These are phyloP conservation scores for Mimosa pudica DNA, from an alignment of 306 rosid species.

Conservation along the genomic window DNA sequence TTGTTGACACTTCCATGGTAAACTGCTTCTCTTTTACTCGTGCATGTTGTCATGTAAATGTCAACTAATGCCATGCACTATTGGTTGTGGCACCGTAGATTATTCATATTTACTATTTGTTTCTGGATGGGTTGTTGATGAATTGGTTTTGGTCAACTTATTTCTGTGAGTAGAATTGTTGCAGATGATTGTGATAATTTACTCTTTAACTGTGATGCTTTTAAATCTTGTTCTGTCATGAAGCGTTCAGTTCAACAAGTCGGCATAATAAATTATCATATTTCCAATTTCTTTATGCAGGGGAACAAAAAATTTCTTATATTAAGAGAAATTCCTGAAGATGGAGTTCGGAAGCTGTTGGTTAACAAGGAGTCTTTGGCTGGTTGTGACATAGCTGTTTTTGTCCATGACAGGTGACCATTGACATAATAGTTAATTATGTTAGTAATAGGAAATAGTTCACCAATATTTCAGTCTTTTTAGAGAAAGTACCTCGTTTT, in stretches of 20 bases:
- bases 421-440: constrained; percentile 12
- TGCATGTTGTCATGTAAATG: background rate
- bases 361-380: constrained; percentile 89
- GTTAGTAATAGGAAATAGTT: background rate
- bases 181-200: background rate
- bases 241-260: too few species aligned
- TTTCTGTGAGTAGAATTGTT: background rate
- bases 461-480: constrained; percentile 3
- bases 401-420: constrained; percentile 85
- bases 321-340: constrained; percentile 88
- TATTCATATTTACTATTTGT: background rate
- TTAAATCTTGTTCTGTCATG: background rate
- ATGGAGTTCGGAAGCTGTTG: constrained; percentile 63
- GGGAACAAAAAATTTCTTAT: constrained; percentile 73
- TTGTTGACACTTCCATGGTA: constrained; percentile 50
- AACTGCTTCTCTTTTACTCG: constrained; percentile 22
- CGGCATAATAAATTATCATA: too few species aligned
- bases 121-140: background rate
- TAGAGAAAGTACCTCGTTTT: background rate
- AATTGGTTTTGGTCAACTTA: background rate
- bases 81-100: background rate
- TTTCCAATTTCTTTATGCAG: constrained; percentile 39
- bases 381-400: constrained; percentile 85
- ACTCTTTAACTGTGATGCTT: background rate
- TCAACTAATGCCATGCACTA: background rate